Evolutionary conservation across 352 stramenopile species (phyloP).

Genomic region (Lagenidium sp.): DNA sequence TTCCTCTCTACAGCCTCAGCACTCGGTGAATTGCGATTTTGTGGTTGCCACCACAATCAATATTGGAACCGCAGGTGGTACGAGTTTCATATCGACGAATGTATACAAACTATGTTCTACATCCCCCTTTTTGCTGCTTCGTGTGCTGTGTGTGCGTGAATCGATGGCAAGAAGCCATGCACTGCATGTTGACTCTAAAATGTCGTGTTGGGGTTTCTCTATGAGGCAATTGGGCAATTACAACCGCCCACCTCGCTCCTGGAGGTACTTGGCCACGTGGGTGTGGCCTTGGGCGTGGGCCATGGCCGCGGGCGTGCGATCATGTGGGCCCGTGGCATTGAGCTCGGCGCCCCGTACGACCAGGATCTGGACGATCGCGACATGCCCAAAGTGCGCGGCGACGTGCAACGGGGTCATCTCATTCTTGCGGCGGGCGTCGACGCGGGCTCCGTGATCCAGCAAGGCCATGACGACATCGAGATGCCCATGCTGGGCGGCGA

Average conservation of each 20-base stretch:
- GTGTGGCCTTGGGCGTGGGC: slow-evolving; percentile 6
- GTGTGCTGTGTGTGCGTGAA: too few species aligned
- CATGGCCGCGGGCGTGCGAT: slow-evolving; percentile 2
- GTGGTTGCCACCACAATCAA: too few species aligned
- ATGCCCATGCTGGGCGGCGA: slow-evolving; percentile 6
- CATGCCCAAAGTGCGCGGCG: slow-evolving; percentile 8
- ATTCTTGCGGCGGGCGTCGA: slow-evolving; percentile 7
- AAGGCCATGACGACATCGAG: slow-evolving; percentile 1
- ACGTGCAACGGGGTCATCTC: slow-evolving; percentile 12
- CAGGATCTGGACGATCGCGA: slow-evolving; percentile 2
- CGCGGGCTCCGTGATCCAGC: slow-evolving; percentile 2
- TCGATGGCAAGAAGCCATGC: too few species aligned
- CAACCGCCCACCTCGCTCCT: slow-evolving; percentile 1
- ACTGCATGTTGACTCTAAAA: too few species aligned
- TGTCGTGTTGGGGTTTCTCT: too few species aligned
- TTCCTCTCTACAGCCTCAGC: too few species aligned
- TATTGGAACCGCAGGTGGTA: too few species aligned
- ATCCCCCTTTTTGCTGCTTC: too few species aligned
- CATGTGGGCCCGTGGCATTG: slow-evolving; percentile 1
- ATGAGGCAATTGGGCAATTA: too few species aligned
- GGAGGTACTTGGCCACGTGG: not conserved
- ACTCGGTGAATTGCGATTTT: too few species aligned
- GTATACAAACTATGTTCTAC: too few species aligned
- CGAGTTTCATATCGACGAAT: too few species aligned
- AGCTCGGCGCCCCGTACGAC: slow-evolving; percentile 1